Evolutionary conservation across 139 green algal species (phyloP).

Genomic region (Pleodorina starrii): DNA sequence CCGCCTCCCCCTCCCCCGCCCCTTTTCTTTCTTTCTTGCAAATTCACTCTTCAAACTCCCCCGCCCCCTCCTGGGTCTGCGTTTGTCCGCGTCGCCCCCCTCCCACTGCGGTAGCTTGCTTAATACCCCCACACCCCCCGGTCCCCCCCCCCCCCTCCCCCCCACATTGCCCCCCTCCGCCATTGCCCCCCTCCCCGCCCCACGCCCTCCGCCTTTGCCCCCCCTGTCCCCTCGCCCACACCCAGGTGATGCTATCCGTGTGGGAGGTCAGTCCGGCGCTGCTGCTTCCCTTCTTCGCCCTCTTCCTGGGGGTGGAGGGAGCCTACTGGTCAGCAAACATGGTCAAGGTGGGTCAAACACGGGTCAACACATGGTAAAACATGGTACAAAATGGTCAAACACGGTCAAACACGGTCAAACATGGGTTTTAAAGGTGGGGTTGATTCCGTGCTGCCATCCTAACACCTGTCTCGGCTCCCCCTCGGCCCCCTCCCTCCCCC

Average conservation of each 20-base stretch:
- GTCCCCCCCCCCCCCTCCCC: background rate
- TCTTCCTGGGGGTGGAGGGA: slow-evolving; percentile 47
- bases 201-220: background rate
- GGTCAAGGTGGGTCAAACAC: slow-evolving; percentile 41
- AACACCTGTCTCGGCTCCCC: background rate
- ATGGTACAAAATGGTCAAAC: no score
- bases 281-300: background rate
- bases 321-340: slow-evolving; percentile 47
- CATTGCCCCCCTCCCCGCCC: background rate
- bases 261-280: slow-evolving; percentile 33
- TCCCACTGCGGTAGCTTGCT: background rate
- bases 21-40: no score
- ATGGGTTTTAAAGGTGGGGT: background rate
- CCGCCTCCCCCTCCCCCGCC: no score
- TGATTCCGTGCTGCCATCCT: background rate
- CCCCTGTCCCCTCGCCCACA: background rate
- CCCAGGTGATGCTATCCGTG: slow-evolving; percentile 49
- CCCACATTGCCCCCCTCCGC: background rate
- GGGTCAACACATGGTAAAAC: background rate
- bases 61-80: no score
- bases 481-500: background rate
- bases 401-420: background rate
- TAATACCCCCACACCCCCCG: background rate
- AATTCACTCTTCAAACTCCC: no score
- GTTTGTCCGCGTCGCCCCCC: background rate